Conservation (phyloP, 2,329 filamentous ascomycete species). For the Monosporascus sp. region DNA sequence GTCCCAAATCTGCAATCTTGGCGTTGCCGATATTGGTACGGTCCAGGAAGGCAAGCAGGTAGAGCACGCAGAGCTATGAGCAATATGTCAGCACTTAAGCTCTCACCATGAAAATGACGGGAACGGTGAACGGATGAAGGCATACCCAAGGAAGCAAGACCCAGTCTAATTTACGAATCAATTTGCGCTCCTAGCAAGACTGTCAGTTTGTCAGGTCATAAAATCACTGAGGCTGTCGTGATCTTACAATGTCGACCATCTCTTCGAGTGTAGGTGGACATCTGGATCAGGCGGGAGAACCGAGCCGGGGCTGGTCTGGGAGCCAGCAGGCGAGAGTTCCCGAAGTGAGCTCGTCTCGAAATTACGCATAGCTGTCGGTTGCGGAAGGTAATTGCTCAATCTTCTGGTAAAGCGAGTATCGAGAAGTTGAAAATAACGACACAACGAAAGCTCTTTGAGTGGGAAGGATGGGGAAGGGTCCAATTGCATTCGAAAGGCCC, state of each 20-base stretch:
- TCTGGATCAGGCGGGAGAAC: conserved; percentile 45
- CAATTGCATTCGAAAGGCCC: too few relatives aligned
- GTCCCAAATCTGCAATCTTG: conserved; percentile 48
- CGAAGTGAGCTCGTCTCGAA: conserved; percentile 20
- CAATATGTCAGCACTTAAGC: conserved; percentile 2
- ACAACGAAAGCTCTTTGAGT: too few relatives aligned
- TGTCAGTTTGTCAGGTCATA: conserved; percentile 3
- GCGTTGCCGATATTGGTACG: conserved; percentile 72
- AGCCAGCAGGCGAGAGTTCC: conserved; percentile 16
- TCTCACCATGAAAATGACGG: background rate
- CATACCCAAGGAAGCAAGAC: conserved; percentile 30
- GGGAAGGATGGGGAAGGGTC: too few relatives aligned
- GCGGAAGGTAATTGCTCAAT: background rate
- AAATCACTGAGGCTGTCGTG: background rate
- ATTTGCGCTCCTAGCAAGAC: conserved; percentile 22
- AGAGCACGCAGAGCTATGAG: conserved; percentile 58
- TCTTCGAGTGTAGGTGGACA: conserved; percentile 49
- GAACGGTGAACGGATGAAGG: conserved; percentile 18
- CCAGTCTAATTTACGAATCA: conserved; percentile 28
- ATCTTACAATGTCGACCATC: conserved; percentile 44
- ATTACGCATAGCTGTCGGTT: conserved; percentile 19
- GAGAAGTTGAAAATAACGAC: background rate
- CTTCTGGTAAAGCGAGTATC: background rate
- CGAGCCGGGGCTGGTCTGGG: conserved; percentile 4
- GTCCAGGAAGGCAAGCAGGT: conserved; percentile 69